Percentiles rank a stretch among this genome's conserved stretches.
These are phyloP conservation scores for Metarhizium sp. DNA, from an alignment of 2,329 filamentous ascomycete genomes.

Conservation along the genomic window DNA sequence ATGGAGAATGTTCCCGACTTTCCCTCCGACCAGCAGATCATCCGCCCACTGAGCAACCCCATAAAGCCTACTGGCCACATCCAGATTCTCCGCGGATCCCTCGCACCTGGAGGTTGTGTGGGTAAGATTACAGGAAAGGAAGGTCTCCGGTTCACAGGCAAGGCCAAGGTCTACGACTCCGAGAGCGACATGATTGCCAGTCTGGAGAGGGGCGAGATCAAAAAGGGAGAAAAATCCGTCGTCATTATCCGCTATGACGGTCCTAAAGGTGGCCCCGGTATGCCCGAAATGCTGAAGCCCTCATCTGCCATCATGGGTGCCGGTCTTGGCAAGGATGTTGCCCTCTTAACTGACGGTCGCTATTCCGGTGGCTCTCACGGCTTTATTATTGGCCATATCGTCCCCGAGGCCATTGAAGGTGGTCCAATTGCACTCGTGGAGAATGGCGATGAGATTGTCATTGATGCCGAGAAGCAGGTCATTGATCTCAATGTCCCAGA, in stretches of 20 bases:
- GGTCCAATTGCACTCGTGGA: constrained; percentile 76
- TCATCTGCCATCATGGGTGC: constrained; percentile 88
- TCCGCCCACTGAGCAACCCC: constrained; percentile 69
- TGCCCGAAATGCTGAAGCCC: constrained; percentile 95
- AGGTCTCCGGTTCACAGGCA: constrained; percentile 72
- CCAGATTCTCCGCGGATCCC: constrained; percentile 76
- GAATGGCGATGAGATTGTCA: constrained; percentile 72
- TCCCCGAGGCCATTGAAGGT: constrained; percentile 77
- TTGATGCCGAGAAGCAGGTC: constrained; percentile 68
- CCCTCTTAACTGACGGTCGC: constrained; percentile 64
- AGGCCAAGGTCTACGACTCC: constrained; percentile 74
- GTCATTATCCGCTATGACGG: constrained; percentile 90
- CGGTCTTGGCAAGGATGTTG: constrained; percentile 66
- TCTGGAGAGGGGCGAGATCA: constrained; percentile 67
- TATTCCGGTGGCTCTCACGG: constrained; percentile 79
- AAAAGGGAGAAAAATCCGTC: constrained; percentile 79
- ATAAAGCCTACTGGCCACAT: constrained; percentile 85
- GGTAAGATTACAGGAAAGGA: constrained; percentile 95
- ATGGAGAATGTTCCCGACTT: constrained; percentile 66
- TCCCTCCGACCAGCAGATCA: constrained; percentile 70
- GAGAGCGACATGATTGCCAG: constrained; percentile 73
- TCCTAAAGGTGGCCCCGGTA: constrained; percentile 85
- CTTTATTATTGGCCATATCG: constrained; percentile 81
- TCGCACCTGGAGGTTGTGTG: constrained; percentile 78
- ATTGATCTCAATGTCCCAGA: constrained; percentile 59